A percentile compares a stretch with the other conserved stretches of the same genome.
These are phyloP conservation scores for Cercospora brassicicola DNA, from an alignment of 2,329 filamentous ascomycete genomes.

Conservation along the genomic window DNA sequence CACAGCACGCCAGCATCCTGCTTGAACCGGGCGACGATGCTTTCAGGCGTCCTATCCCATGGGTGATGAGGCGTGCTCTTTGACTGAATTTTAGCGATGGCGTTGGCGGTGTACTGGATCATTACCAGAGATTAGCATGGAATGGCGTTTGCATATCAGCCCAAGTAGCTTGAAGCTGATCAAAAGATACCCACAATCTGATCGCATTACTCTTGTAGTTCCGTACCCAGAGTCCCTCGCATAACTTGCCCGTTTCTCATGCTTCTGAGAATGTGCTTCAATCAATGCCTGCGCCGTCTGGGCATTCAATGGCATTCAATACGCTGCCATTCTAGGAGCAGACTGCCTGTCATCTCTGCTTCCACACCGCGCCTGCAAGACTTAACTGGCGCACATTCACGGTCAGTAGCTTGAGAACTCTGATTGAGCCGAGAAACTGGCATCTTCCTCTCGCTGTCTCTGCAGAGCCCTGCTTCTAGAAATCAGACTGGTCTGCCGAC, in stretches of 20 bases:
- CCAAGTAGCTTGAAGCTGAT: not conserved
- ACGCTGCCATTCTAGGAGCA: not conserved
- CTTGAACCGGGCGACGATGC: not conserved
- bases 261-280: not conserved
- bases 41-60: not conserved
- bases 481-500: not conserved
- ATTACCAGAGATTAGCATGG: not conserved
- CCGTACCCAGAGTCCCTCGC: not conserved
- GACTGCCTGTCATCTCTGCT: not conserved
- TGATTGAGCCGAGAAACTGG: not conserved
- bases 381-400: not conserved
- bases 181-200: not conserved
- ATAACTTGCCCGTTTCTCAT: not conserved
- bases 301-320: not conserved
- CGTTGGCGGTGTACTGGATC: constrained; percentile 20
- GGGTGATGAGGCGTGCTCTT: not conserved
- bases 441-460: not conserved
- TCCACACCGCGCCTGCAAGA: not conserved
- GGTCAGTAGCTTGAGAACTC: not conserved
- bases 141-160: not conserved
- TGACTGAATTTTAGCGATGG: constrained; percentile 25
- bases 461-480: not conserved
- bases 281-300: not conserved
- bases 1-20: not conserved
- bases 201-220: not conserved